Evolutionary conservation across 1,139 yeast genomes (phyloP).

Genomic region (Kodamaea suecica): DNA sequence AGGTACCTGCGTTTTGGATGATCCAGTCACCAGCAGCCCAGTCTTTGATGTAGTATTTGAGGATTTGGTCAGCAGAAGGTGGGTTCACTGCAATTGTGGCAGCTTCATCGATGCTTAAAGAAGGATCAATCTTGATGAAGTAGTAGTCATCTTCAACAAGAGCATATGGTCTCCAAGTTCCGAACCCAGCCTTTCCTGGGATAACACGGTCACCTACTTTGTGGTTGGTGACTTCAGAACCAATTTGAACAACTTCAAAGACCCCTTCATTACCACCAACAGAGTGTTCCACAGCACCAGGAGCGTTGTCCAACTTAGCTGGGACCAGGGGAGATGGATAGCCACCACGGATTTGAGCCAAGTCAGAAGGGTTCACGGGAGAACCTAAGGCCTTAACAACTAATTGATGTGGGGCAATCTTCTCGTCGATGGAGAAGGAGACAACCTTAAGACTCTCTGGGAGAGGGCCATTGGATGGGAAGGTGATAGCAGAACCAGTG

Average conservation of each 20-base stretch:
- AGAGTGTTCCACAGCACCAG: constrained; percentile 23
- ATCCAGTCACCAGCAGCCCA: constrained; percentile 35
- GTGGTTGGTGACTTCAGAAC: constrained; percentile 20
- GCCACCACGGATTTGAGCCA: constrained; percentile 40
- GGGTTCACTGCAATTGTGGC: constrained; percentile 37
- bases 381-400: constrained; percentile 18
- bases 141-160: constrained; percentile 18
- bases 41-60: constrained; percentile 26
- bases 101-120: constrained; percentile 26
- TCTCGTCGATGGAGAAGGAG: constrained; percentile 12
- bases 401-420: constrained; percentile 15
- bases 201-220: constrained; percentile 32
- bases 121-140: constrained; percentile 15
- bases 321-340: constrained; percentile 40
- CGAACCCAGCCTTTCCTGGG: constrained; percentile 29
- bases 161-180: constrained; percentile 34
- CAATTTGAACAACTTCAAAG: constrained; percentile 26
- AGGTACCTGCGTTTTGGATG: constrained; percentile 35
- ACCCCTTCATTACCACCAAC: constrained; percentile 43
- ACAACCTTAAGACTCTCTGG: constrained; percentile 13
- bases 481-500: constrained; percentile 23
- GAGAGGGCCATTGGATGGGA: constrained; percentile 18
- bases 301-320: constrained; percentile 29
- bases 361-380: constrained; percentile 40
- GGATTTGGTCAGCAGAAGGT: constrained; percentile 31